Base-by-base conservation (phyloP, 371 early-diverging fungal genomes). In the Chytridiales sp. region DNA sequence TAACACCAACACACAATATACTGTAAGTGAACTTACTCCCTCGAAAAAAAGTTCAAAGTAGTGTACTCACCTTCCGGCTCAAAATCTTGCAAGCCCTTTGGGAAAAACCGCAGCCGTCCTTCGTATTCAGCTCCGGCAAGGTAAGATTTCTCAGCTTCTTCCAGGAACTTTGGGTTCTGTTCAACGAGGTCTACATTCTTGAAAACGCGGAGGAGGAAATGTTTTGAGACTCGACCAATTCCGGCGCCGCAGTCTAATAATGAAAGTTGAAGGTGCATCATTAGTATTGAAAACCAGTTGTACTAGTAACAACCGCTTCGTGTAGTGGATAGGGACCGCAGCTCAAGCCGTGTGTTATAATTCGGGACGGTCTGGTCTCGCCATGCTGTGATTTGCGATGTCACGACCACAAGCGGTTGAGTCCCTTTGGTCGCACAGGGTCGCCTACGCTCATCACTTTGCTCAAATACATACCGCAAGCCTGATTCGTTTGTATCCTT, bases 221-320 rank as follows among this genome's bases (percentile, higher is more conserved):
- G 69, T 61, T 94, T 92, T 2, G 94, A 88, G 11, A 97, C 94
- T 17, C 97, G 81, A 1, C 97, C 95, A 56, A 97, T 96, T 2
- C 97, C 97, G 0, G 94, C 93, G 4, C 94, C 96, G 69, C 94
- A 94, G 75, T 94, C 94, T 70, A 72, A 66, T 5, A 75, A 74
- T 29, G 19, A 35, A 22, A 2, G 30, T 8, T 39, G 38, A 29
- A 24, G 26, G 15, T 50, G 9, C 9, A 38, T 34, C 24, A 43
- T 42, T 22, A 13, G 61, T 29, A 17, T 9, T 15, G 13, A 34
- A n/a, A n/a, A 13, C 30, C 5, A 17, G 13, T 13, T 17, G 17
- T 1, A 35, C 36, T 49, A 17, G 59, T 6, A 30, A 51, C 22
- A 34, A 43, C 29, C 43, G 46, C 32, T n/a, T 31, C 1, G 4